Conservation (phyloP, 768 basidiomycete genomes). For the Obba rivulosa region DNA sequence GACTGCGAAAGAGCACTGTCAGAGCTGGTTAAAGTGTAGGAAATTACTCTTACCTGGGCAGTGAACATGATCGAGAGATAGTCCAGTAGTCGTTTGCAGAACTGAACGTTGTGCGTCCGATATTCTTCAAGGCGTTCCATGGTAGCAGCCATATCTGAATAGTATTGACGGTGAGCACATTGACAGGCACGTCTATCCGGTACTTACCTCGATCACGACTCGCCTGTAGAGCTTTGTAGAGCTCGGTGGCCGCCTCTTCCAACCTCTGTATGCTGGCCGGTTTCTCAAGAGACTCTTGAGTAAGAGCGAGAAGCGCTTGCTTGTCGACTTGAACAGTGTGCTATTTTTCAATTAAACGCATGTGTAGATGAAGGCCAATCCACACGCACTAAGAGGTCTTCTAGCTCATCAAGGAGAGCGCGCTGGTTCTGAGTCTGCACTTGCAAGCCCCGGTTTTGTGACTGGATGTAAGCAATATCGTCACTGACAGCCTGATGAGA, state of each 20-base stretch:
- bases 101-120: conserved; percentile 82
- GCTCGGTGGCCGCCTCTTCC: conserved; percentile 76
- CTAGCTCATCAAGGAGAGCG: conserved; percentile 75
- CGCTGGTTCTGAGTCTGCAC: conserved; percentile 96
- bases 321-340: conserved; percentile 93
- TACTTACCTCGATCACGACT: conserved; percentile 76
- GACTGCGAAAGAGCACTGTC: conserved; percentile 37
- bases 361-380: neutral
- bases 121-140: conserved; percentile 93
- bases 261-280: conserved; percentile 66
- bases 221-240: conserved; percentile 94
- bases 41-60: conserved; percentile 73
- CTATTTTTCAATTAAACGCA: conserved; percentile 32
- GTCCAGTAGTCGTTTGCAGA: conserved; percentile 88
- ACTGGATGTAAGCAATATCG: conserved; percentile 94
- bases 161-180: neutral
- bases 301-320: conserved; percentile 66
- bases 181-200: neutral
- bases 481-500: conserved; percentile 77
- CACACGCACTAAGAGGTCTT: conserved; percentile 68
- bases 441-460: conserved; percentile 93
- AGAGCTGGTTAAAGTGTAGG: too few species aligned
- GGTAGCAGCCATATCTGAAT: conserved; percentile 89
- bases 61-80: conserved; percentile 90
- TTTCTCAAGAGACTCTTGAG: conserved; percentile 88